phyloP scores from a whole-genome alignment of 495 filamentous ascomycete genomes.

The Aspergillus panamensis region DNA sequence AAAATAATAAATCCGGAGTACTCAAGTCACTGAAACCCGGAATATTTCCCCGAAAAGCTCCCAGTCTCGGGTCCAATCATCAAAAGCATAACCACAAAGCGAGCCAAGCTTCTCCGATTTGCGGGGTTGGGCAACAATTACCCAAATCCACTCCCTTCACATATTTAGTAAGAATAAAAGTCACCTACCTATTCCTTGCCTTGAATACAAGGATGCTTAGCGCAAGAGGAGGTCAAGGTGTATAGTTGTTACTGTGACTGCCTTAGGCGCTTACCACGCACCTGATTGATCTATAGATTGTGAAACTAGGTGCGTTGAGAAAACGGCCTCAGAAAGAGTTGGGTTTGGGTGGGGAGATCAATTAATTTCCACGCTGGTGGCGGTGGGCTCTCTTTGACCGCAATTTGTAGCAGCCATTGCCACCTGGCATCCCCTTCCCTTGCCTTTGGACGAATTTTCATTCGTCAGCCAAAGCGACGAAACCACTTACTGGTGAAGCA shows the following conservation, averaged over 20 bases:
- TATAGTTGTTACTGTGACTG: slow-evolving; percentile 4
- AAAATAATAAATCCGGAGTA: neutral
- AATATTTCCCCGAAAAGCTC: neutral
- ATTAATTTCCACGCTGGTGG: neutral
- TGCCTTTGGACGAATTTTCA: slow-evolving; percentile 4
- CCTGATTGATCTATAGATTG: neutral
- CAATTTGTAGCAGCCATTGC: slow-evolving; percentile 11
- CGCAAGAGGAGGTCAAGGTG: neutral
- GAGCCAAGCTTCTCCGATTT: neutral
- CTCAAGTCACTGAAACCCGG: neutral
- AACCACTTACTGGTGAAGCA: neutral
- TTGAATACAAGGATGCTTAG: neutral
- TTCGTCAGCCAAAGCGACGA: neutral
- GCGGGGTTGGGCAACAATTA: slow-evolving; percentile 15
- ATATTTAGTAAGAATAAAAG: too few species aligned
- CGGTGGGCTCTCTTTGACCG: slow-evolving; percentile 14
- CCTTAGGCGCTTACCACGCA: slow-evolving; percentile 7
- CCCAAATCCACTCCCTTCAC: neutral
- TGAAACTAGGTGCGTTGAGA: neutral
- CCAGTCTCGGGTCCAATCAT: neutral
- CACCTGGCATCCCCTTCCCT: slow-evolving; percentile 13
- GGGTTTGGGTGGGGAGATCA: too few species aligned
- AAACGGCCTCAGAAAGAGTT: neutral
- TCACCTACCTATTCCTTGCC: neutral
- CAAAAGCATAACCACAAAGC: neutral